Base-by-base conservation (phyloP, 2,329 filamentous ascomycete genomes). In the Aspergillus floridensis region DNA sequence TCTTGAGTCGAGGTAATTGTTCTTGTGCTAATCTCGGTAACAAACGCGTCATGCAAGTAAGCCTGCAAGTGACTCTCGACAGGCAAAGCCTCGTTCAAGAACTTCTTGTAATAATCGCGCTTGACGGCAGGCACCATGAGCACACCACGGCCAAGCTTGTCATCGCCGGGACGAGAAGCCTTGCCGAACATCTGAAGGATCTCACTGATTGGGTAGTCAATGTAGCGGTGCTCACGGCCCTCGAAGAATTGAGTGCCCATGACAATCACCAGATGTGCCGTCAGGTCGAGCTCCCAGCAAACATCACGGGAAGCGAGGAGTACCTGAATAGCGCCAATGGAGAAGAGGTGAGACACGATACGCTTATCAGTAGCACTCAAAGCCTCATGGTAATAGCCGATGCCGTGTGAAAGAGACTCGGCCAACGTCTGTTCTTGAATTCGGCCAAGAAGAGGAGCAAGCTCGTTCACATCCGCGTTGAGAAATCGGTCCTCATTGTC, bases 171-270 rank as follows among this genome's bases (percentile, higher is more conserved):
- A 46, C 90, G 87, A 57, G 93, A 87, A 41, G 95, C 91, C 76
- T 95, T 96, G 67, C 95, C 95, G 68, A 98, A 96, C 93, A 99
- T 99, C 72, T 99, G 95, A 57, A 99, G 80, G 16, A 99, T 87
- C 72, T 99, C 95, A 70, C 90, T 93, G 65, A 98, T 86, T 4
- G 92, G 90, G 70, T 99, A 99, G 76, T 99, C 95, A 56, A 98
- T 88, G 74, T 99, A 99, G 62, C 96, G 89, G 75, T 99, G 96
- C 76, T 99, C 93, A 53, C 92, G 88, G 6, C 95, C 95, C 70
- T 99, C 95, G 66, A 93, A 99, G 77, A 93, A 97, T 71, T 99
- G 95, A 1, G 96, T 99, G 16, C 93, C 93, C 93, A 99, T 98
- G 32, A 99, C 88, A 51, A 99, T 85, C 14, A 98, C 93, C 14